Percentiles rank a stretch among this genome's conserved stretches.
phyloP scores from a whole-genome alignment of 2,329 filamentous ascomycete genomes.

The Triangularia setosa region DNA sequence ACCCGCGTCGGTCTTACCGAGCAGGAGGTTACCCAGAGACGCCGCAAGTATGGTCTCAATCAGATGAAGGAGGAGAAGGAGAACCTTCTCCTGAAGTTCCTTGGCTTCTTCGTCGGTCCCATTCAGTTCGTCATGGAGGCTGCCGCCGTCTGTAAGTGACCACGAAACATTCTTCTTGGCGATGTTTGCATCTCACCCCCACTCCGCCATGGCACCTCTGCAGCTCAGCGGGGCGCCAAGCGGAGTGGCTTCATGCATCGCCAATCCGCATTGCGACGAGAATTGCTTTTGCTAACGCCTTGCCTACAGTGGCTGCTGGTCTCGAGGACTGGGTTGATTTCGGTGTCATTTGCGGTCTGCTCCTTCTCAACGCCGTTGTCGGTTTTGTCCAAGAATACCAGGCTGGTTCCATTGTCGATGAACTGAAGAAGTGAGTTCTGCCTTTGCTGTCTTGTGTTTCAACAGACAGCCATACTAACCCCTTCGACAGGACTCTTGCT shows the following conservation, averaged over 20 bases:
- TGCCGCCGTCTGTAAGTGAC: conserved; percentile 30
- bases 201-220: background rate
- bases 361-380: conserved; percentile 79
- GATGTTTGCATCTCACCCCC: conserved; percentile 1
- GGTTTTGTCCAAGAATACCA: conserved; percentile 89
- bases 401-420: conserved; percentile 84
- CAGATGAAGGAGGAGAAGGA: conserved; percentile 88
- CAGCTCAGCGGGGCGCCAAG: conserved; percentile 7
- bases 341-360: conserved; percentile 79
- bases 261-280: background rate
- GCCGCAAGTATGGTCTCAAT: conserved; percentile 77
- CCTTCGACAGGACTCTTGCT: conserved; percentile 56
- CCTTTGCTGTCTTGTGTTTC: background rate
- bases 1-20: conserved; percentile 66
- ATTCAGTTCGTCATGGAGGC: conserved; percentile 92
- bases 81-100: conserved; percentile 78
- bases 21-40: conserved; percentile 58
- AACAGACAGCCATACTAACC: background rate
- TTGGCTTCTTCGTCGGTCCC: conserved; percentile 78
- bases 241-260: conserved; percentile 1
- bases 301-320: conserved; percentile 68
- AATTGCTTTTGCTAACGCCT: conserved; percentile 22
- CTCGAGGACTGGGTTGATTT: conserved; percentile 90
- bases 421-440: conserved; percentile 67
- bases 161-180: conserved; percentile 11